Evolutionary conservation across 1,139 yeast species (phyloP), one percentile per base, ranked within the genome.

Genomic region (Yamadazyma sp.): DNA sequence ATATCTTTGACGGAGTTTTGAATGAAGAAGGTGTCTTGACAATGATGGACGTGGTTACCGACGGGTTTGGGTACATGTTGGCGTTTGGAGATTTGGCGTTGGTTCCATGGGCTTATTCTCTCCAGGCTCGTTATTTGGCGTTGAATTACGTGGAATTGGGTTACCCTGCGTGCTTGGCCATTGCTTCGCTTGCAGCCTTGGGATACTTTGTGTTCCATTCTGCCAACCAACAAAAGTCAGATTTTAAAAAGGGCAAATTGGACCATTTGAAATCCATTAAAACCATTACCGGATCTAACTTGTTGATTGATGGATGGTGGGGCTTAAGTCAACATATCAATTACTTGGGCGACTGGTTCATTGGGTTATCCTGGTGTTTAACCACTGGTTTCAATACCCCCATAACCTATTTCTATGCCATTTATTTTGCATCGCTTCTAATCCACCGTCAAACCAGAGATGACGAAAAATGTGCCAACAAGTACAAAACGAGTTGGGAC

Each of bases 231-330:
- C 94, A 92, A 60, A 92, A 92, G 65, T 82, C 91, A 15, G 77
- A 79, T 27, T 92, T 92, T 69, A 83, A 87, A 62, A 79, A 77
- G 48, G 96, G 95, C 9, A 78, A 83, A 54, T 72, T 89, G 41
- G 67, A 77, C 36, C 76, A 80, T 46, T 62, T 75, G 41, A 76
- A 79, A 52, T 83, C 80, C 45, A 84, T 92, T 45, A 66, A 77
- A 46, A 85, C 97, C 1, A 69, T 74, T 24, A 79, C 87, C 11
- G 96, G 96, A 1, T 84, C 96, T 28, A 85, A 79, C 55, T 74
- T 92, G 48, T 69, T 92, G 39, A 77, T 81, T 42, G 94, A 88
- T 53, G 97, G 98, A 2, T 92, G 98, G 98, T 92, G 98, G 98
- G 87, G 86, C 3, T 62, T 73, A 30, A 82, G 96, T 5, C 95